phyloP scores from a whole-genome alignment of 805 yeast species.

The Cyberlindnera euphorbiae region DNA sequence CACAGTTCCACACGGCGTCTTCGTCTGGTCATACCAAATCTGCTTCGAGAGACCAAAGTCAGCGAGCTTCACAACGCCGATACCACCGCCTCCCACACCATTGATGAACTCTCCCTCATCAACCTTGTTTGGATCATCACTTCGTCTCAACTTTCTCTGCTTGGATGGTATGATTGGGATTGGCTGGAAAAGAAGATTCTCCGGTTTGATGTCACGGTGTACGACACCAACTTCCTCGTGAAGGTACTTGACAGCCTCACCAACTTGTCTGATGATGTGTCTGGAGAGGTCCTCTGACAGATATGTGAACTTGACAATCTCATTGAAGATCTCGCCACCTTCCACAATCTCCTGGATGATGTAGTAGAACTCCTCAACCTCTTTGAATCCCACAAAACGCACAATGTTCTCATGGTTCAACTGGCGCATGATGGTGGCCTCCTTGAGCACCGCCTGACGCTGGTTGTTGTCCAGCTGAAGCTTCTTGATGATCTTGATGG shows the following conservation, averaged over 20 bases:
- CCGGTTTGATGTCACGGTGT: constrained; percentile 82
- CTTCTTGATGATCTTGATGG: constrained; percentile 74
- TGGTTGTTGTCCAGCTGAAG: constrained; percentile 25
- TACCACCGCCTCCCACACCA: constrained; percentile 87
- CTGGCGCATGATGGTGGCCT: constrained; percentile 41
- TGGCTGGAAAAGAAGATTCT: constrained; percentile 62
- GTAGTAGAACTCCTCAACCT: constrained; percentile 56
- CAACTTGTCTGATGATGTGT: constrained; percentile 60
- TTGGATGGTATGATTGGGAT: constrained; percentile 44
- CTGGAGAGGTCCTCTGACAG: constrained; percentile 60
- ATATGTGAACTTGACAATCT: constrained; percentile 62
- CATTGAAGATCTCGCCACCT: constrained; percentile 75
- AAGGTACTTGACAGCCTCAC: constrained; percentile 59
- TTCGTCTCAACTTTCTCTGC: constrained; percentile 33
- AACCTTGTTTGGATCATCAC: constrained; percentile 63
- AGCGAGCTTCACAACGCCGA: constrained; percentile 85
- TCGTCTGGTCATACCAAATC: constrained; percentile 71
- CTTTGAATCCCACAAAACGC: constrained; percentile 51
- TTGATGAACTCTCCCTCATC: constrained; percentile 86
- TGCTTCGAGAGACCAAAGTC: constrained; percentile 95
- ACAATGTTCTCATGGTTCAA: constrained; percentile 57
- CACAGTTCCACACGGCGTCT: constrained; percentile 98
- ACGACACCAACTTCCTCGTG: constrained; percentile 75
- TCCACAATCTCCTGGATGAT: constrained; percentile 66
- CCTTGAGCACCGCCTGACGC: constrained; percentile 40